Evolutionary conservation across 2,329 filamentous ascomycete species (phyloP), one percentile per base, ranked within the genome.

Genomic region (Calonectria naviculata): DNA sequence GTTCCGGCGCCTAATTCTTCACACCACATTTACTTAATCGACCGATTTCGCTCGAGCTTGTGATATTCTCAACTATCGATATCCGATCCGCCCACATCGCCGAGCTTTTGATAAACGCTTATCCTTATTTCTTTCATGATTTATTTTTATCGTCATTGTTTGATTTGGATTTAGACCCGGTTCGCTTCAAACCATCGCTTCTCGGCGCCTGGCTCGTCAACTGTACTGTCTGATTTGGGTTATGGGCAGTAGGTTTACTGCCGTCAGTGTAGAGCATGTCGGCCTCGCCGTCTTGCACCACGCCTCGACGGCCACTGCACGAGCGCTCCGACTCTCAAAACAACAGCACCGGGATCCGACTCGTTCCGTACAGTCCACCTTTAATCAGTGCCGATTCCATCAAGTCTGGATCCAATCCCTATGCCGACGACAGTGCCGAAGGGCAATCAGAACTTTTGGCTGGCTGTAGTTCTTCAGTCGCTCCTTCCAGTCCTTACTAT

Each of bases 311-410:
- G 76, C 73, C 76, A 65, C 72, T 80, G 38, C 76, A 80, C 58
- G 75, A 81, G 71, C 79, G 76, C 61, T 78, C 75, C 69, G 74
- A 64, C 63, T 78, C 78, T 28, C 75, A 81, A 52, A 79, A 75
- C 66, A 79, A 79, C 64, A 78, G 77, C 66, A 77, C 81, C 5
- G 79, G 81, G 68, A 83, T 84, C 49, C 81, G 83, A n/a, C 67
- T 84, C 19, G 83, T 84, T 36, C 82, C 83, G 15, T 84, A 84
- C 68, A 83, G 78, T 63, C 83, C 83, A 31, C 81, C 82, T 58
- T 80, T 81, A 44, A 72, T 84, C 60, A 80, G 78, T 66, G 52
- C 34, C 34, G 79, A 80, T 26, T 79, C 81, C 7, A 34, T 73
- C 31, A 71, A 73, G 28, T 78, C 79, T 24, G 74, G 76, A n/a